Conservation (phyloP, 2,329 filamentous ascomycete species). For the Beauveria bassiana region DNA sequence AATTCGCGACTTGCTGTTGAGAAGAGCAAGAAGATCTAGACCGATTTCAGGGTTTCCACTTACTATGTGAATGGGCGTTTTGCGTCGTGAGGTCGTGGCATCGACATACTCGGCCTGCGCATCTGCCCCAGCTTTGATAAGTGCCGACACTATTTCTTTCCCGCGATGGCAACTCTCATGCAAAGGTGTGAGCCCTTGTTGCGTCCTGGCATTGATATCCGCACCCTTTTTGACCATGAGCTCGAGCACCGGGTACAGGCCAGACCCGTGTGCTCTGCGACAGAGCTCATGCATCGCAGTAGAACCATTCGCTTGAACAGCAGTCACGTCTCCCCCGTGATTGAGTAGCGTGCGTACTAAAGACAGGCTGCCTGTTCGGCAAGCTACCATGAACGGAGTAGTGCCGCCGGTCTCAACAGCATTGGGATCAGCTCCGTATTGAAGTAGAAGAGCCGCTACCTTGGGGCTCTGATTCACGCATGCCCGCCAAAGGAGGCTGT, state of each 20-base stretch:
- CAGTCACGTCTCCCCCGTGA: not conserved
- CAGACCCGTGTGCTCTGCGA: not conserved
- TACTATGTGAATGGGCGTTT: not conserved
- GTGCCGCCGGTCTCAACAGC: not conserved
- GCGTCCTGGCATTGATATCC: not conserved
- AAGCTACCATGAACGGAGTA: not conserved
- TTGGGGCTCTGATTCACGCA: not conserved
- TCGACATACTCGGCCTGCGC: not conserved
- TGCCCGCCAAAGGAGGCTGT: not conserved
- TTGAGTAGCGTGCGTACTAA: not conserved
- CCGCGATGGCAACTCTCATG: not conserved
- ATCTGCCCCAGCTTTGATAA: not conserved
- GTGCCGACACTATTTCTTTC: not conserved
- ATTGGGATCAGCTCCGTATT: not conserved
- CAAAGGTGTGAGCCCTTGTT: not conserved
- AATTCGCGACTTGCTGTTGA: not conserved
- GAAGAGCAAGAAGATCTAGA: not conserved
- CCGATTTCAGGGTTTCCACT: no score
- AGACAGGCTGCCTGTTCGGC: not conserved
- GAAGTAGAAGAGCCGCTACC: not conserved
- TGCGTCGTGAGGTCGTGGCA: not conserved
- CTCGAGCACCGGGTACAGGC: not conserved
- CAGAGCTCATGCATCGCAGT: not conserved
- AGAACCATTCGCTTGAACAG: not conserved
- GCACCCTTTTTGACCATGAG: not conserved